phyloP scores from a whole-genome alignment of 371 early-diverging fungal species.

The Mucor velutinosus region DNA sequence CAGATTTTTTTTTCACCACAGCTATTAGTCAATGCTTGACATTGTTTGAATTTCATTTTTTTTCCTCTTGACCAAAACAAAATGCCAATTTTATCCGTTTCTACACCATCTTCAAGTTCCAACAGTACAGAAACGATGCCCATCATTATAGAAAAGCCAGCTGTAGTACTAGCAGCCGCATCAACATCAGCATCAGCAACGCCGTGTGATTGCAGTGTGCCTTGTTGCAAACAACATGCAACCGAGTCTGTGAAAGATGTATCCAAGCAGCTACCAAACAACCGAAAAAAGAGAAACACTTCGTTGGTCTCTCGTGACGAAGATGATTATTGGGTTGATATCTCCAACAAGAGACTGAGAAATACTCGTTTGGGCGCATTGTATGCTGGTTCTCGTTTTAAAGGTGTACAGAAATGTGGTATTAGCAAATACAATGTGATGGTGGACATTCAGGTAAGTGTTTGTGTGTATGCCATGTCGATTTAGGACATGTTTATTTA shows the following conservation, averaged over 20 bases:
- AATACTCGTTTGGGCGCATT: constrained; percentile 46
- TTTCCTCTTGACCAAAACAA: not conserved
- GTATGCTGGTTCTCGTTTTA: constrained; percentile 71
- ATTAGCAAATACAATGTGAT: constrained; percentile 68
- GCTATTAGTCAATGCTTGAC: not conserved
- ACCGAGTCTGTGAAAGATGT: not conserved
- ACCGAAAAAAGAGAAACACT: constrained; percentile 10
- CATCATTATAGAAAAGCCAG: not conserved
- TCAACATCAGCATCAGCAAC: not conserved
- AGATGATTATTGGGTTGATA: constrained; percentile 42
- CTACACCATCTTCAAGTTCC: not conserved
- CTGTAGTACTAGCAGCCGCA: not conserved
- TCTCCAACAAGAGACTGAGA: constrained; percentile 37
- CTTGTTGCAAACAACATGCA: not conserved
- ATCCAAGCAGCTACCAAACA: not conserved
- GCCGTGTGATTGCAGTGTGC: not conserved
- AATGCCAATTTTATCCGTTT: constrained; percentile 2
- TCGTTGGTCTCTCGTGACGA: constrained; percentile 35
- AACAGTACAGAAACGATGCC: constrained; percentile 2
- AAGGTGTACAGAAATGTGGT: constrained; percentile 73
- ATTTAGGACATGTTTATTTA: not conserved
- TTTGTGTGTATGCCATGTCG: not conserved
- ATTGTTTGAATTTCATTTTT: not conserved
- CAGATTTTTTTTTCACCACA: not conserved
- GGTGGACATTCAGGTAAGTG: constrained; percentile 75